Evolutionary conservation across 257 asterid species (phyloP), one percentile per base, ranked within the genome.

Genomic region (Paraleonurus japonicus): DNA sequence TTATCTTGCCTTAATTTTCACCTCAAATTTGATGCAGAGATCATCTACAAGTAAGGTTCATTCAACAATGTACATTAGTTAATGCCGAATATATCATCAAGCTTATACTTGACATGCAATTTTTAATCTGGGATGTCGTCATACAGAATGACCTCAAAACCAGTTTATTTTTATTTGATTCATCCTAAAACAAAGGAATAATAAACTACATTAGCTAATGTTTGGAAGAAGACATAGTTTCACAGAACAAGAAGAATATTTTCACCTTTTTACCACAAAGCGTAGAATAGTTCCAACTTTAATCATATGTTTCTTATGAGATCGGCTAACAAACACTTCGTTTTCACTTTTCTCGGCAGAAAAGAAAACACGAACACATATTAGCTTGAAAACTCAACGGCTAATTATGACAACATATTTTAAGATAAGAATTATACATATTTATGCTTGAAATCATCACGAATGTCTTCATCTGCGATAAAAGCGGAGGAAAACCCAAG

Each of bases 401-500:
- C 15, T 27, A 16, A 13, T 41, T 23, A 70, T 54, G 20, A 19
- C 27, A 73, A 39, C 64, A 73, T 16, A 28, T 69, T 67, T 48
- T 66, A 61, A 35, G 70, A 33, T 10, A 65, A 63, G 55, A 51
- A 2, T 79, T 81, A 81, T 82, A 88, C 96, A 80, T 41, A n/a
- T 82, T 82, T 87, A 76, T 80, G 83, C 81, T 80, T 81, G 70
- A 89, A 88, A 51, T 94, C 90, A 3, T 78, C 81, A 11, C 91
- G 87, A 50, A 94, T 80, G 76, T 91, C 93, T 60, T 81, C 92
- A 51, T 80, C 89, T 16, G 80, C 77, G 13, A 94, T 84, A 71
- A 75, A 73, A 71, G 79, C 95, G 7, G 95, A 80, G 5, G 93
- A 81, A 79, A 91, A 91, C 7, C 96, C 96, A 74, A 91, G 97